Percentiles rank a stretch among this genome's conserved stretches.
These are phyloP conservation scores for Rhynchospora tenuis DNA, from an alignment of 176 grass and related monocot genomes.

Conservation along the genomic window DNA sequence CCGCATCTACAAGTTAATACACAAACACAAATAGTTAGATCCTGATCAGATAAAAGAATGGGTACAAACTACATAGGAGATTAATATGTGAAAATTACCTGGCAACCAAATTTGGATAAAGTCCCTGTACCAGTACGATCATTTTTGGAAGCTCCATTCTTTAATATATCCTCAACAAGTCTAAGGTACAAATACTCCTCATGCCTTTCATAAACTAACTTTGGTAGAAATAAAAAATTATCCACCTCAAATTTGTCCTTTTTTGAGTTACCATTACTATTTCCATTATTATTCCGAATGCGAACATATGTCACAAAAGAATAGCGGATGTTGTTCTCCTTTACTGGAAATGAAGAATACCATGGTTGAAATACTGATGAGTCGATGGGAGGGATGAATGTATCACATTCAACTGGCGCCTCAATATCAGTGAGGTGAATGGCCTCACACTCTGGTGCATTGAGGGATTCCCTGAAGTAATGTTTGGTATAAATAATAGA, in stretches of 20 bases:
- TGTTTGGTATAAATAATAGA: conserved; percentile 2
- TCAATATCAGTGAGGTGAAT: conserved; percentile 84
- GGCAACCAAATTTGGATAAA: conserved; percentile 84
- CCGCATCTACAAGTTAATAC: conserved; percentile 47
- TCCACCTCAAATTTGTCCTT: conserved; percentile 59
- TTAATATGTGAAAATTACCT: conserved; percentile 38
- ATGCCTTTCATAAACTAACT: conserved; percentile 60
- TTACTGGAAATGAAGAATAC: conserved; percentile 73
- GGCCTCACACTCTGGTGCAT: conserved; percentile 62
- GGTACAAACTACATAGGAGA: not conserved
- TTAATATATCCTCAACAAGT: conserved; percentile 75
- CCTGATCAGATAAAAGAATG: conserved; percentile 15
- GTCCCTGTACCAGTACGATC: conserved; percentile 90
- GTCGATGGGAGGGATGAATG: conserved; percentile 64
- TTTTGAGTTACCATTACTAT: conserved; percentile 25
- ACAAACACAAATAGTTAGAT: conserved; percentile 20
- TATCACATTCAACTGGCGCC: conserved; percentile 51
- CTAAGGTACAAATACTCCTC: conserved; percentile 74
- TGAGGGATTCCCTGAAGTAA: conserved; percentile 55
- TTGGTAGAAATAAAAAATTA: conserved; percentile 68
- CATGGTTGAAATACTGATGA: conserved; percentile 56
- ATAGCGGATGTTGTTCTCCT: conserved; percentile 65
- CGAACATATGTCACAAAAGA: conserved; percentile 67
- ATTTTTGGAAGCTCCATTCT: conserved; percentile 52
- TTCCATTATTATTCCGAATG: conserved; percentile 37